Base-by-base conservation (phyloP, 2,329 filamentous ascomycete genomes). In the Chrysoporthe deuterocubensis region DNA sequence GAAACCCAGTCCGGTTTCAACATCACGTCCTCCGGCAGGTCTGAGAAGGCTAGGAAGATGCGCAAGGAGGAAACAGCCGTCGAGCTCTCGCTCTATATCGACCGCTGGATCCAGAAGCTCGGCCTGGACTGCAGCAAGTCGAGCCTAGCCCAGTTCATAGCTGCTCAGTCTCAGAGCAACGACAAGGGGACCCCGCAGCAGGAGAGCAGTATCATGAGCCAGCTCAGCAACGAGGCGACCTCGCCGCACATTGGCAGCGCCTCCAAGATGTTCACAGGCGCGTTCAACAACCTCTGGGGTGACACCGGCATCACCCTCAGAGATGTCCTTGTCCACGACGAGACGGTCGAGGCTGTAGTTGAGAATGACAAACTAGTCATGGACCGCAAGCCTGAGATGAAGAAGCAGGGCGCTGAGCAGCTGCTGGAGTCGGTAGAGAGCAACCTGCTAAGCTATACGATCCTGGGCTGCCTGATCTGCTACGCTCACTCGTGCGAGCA, bases 401-500 rank as follows among this genome's bases (percentile, higher is more conserved):
- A 78, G 46, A 76, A 77, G 43, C 74, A 78, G 14, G 76, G 76
- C 34, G 77, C 81, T 40, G 76, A 80, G 43, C 78, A 80, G 7
- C 70, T 80, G 16, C 61, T 78, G 56, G 73, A 75, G 18, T 73
- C 71, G 65, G 80, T 83, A 16, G 84, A 86, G 71, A 80, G 79
- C 32, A 81, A 82, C 46, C 73, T 89, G 34, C 83, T 84, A 60
- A 88, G 84, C 1, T 87, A 88, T 72, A 82, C 82, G 43, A 80
- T 85, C 11, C 79, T 89, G 18, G 84, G 84, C 14, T 89, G 87
- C 71, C 76, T 87, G n/a, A 83, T 88, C 63, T 89, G 87, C 75
- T 85, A 82, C 72, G 85, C 85, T 62, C 84, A 88, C 74, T 87
- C 86, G 14, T 89, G 87, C 68, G 87, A 89, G 72, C 87, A 89